Percentiles rank a stretch among this genome's conserved stretches.
These are phyloP conservation scores for Chlorella sp. DNA, from an alignment of 139 green algal genomes.

Conservation along the genomic window DNA sequence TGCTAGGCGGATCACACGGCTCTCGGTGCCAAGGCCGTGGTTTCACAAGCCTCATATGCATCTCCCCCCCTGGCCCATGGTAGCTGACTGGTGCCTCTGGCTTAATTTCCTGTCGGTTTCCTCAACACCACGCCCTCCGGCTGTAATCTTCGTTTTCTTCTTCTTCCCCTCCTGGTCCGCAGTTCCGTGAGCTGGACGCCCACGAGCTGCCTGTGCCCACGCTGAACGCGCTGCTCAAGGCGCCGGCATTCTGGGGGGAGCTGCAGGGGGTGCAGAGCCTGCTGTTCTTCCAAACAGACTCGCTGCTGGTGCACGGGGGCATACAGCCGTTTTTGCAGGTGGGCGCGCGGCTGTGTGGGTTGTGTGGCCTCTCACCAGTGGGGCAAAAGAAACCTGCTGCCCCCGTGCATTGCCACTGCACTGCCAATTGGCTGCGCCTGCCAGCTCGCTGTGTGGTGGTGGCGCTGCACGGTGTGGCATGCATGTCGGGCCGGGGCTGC, in stretches of 20 bases:
- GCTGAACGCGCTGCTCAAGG: constrained; percentile 33
- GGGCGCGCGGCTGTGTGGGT: neutral
- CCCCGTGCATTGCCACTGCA: neutral
- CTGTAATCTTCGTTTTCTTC: no score
- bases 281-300: constrained; percentile 37
- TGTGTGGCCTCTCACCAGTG: neutral
- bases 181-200: constrained; percentile 11
- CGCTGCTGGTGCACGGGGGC: constrained; percentile 36
- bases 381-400: neutral
- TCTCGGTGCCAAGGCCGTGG: no score
- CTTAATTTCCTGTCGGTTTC: neutral
- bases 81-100: no score
- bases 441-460: no score
- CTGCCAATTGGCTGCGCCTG: neutral
- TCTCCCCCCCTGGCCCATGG: no score
- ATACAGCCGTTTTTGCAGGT: constrained; percentile 17
- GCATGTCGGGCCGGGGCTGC: no score
- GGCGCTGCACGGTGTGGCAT: no score
- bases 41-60: no score
- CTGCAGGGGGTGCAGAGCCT: neutral
- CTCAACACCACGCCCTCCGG: no score
- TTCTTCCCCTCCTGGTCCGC: neutral
- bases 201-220: neutral
- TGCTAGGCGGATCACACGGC: no score
- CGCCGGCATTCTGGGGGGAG: constrained; percentile 23